Evolutionary conservation across 164 flowering plant genomes (phyloP), one percentile per base, ranked within the genome.

Genomic region (Aristolochia californica): DNA sequence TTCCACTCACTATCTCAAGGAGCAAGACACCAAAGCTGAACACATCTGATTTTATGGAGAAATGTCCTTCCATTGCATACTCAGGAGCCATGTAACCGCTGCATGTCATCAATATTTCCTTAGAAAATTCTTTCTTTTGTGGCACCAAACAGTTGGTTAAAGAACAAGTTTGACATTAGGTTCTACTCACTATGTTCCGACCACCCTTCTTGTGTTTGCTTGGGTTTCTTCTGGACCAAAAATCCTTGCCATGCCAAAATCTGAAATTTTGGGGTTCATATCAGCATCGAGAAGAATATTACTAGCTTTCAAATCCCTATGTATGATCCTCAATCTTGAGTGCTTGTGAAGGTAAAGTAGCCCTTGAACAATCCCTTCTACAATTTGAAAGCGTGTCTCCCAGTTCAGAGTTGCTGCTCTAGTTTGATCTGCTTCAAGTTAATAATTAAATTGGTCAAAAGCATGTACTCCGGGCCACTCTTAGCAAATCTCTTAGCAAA

Each of bases 261-360:
- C 81, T n/a, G 82, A 67, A 15, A 78, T 74, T 62, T 78, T 77
- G 0, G 87, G 65, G 28, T 62, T 69, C 77, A 80, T 64, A 4
- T 76, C 75, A 0, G 16, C 53, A 61, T 84, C 87, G 18, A 84
- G 26, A 30, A 81, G 58, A 12, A 80, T 53, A 48, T 83, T 84
- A 72, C 81, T 71, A 2, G 83, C 70, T 62, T 81, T 83, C 4
- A 83, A 76, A 70, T 83, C 84, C 2, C 84, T 66, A 44, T 81
- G 89, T 8, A 83, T 78, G 14, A 83, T 75, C 30, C 49, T 56
- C 13, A 79, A 61, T 21, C 75, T 63, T 8, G 84, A 84, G 43
- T 81, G 84, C 24, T 74, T 75, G 30, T 84, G 90, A 48, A 84
- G 79, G 57, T 84, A 84, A 12, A 80, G 69, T 48, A 84, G 28